Percentiles rank a stretch among this genome's conserved stretches.
phyloP scores from a whole-genome alignment of 139 green algal genomes.

The Dunaliella primolecta region DNA sequence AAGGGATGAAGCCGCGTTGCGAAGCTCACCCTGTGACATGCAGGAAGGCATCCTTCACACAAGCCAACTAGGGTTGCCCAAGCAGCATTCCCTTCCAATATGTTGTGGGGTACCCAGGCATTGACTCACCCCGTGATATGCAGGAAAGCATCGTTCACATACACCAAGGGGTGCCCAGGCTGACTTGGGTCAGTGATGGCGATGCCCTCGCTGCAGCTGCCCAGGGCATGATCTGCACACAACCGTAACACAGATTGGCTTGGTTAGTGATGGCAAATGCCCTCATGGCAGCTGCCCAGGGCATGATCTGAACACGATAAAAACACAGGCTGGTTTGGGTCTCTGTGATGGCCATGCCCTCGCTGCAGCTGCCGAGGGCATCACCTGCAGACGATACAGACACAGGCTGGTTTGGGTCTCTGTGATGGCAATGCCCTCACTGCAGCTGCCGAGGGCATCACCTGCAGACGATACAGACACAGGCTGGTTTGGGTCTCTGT shows the following conservation, averaged over 20 bases:
- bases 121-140: conserved; percentile 69
- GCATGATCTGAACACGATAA: neutral
- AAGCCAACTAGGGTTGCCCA: conserved; percentile 92
- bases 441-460: neutral
- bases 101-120: too few relatives aligned
- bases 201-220: conserved; percentile 29
- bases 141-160: conserved; percentile 77
- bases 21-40: conserved; percentile 70
- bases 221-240: conserved; percentile 7
- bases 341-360: neutral
- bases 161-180: conserved; percentile 91
- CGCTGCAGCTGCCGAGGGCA: neutral
- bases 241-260: neutral
- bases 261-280: neutral
- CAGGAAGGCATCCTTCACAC: conserved; percentile 77
- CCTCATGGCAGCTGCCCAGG: neutral
- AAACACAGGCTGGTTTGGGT: neutral
- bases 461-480: neutral
- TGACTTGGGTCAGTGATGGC: conserved; percentile 73
- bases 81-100: too few relatives aligned
- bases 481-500: neutral
- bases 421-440: neutral
- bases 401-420: neutral
- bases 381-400: neutral
- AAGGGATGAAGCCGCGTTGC: too few relatives aligned